These are phyloP conservation scores for Fraxinus velutina DNA, from an alignment of 305 asterid species.

Conservation along the genomic window DNA sequence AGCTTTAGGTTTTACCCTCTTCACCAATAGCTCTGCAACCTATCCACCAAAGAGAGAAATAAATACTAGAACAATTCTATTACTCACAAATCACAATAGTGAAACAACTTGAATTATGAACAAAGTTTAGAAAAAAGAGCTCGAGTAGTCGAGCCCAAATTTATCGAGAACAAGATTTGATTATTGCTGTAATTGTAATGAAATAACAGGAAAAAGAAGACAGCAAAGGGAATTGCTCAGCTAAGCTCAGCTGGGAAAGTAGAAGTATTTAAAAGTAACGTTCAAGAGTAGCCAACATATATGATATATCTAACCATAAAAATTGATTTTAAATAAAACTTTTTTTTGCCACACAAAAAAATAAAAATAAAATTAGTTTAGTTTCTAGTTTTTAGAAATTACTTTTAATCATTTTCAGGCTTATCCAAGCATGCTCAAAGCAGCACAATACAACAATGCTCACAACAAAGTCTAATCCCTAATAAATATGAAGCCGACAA, in stretches of 20 bases:
- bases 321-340: background rate
- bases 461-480: background rate
- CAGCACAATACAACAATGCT: background rate
- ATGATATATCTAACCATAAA: background rate
- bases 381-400: background rate
- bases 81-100: background rate
- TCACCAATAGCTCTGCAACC: conserved; percentile 60
- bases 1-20: conserved; percentile 49
- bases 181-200: background rate
- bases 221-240: background rate
- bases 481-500: background rate
- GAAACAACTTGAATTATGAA: background rate
- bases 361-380: no score
- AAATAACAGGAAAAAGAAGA: background rate
- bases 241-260: background rate
- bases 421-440: background rate
- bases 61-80: background rate
- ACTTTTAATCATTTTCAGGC: background rate
- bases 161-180: background rate
- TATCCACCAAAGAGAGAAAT: conserved; percentile 9
- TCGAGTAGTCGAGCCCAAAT: background rate
- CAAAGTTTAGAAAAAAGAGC: background rate
- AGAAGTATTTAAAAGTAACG: background rate
- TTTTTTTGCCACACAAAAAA: background rate
- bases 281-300: background rate